Evolutionary conservation across 2,329 filamentous ascomycete species (phyloP), one percentile per base, ranked within the genome.

Genomic region (Mycosphaerelloides madeirae): DNA sequence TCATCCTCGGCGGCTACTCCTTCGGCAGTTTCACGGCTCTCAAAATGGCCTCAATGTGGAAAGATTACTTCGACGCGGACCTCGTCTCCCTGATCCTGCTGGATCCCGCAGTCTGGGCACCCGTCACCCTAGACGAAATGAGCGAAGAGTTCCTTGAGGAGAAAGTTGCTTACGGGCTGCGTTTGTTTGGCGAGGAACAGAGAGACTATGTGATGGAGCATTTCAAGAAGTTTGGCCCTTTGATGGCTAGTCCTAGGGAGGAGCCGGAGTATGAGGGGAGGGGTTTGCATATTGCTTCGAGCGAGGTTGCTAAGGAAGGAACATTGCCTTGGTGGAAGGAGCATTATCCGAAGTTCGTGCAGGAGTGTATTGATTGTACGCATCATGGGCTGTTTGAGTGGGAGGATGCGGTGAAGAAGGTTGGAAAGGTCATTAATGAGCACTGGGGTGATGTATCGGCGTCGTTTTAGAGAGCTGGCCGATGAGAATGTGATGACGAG

Each of bases 1-100:
- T 44, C 3, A 44, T 44, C 18, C 28, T 45, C 12, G 43, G 43
- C 16, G 43, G 43, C n/a, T 45, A 36, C 43, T 45, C 43, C 2
- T 45, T 45, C 18, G 43, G 43, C 28, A 20, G 28, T 14, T 45
- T 45, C 36, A 45, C 37, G 3, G 43, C 43, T n/a, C 31, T 45
- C 8, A 32, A 45, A 15, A 45, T 45, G 36, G 43, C 43, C 9
- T 44, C 41, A 2, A 14, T 44, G 3, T 44, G 41, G 41, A 31
- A 28, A 31, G 28, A 44, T 6, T 38, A 22, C 13, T 44, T 38
- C 28, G 25, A 28, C 18, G 8, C 12, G 6, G 28, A 29, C 9
- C 41, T 32, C 15, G 8, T 13, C 12, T 44, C 41, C 5, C 19
- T 44, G 25, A 12, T 32, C 6, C 28, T 44, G 13, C 18, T 44